A percentile compares a stretch with the other conserved stretches of the same genome.
Conservation (phyloP, 2,329 filamentous ascomycete species). For the Curvularia verruculosa region DNA sequence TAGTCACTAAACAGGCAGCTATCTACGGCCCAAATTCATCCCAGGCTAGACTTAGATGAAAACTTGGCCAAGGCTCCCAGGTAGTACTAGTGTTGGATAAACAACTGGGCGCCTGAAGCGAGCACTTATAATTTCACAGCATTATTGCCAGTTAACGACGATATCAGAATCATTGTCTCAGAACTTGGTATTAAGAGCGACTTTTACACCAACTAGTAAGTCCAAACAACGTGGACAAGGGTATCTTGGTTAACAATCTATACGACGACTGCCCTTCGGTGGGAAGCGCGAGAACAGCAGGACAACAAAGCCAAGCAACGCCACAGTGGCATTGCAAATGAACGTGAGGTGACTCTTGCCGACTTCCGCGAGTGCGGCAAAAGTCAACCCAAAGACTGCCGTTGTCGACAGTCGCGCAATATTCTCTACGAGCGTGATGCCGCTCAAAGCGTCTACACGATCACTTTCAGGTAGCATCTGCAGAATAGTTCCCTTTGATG, state of each 20-base stretch:
- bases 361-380: constrained; percentile 65
- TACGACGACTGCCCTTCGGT: constrained; percentile 46
- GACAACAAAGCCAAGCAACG: constrained; percentile 58
- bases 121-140: neutral
- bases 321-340: constrained; percentile 67
- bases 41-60: neutral
- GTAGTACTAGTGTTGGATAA: neutral
- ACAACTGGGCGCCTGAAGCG: neutral
- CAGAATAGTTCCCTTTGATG: constrained; percentile 75
- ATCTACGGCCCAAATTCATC: neutral
- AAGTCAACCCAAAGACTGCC: constrained; percentile 70
- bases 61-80: neutral
- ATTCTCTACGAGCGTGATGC: constrained; percentile 73
- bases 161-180: neutral
- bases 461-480: constrained; percentile 69
- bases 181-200: too few species aligned
- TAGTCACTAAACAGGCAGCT: neutral
- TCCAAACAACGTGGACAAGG: neutral
- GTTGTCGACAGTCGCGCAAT: constrained; percentile 67
- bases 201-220: neutral
- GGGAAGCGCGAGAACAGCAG: constrained; percentile 56
- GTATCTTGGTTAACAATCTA: constrained; percentile 2
- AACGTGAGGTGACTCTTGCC: constrained; percentile 69
- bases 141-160: neutral
- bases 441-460: constrained; percentile 69